Evolutionary conservation across 768 basidiomycete genomes (phyloP).

Genomic region (Phylloporus sp.): DNA sequence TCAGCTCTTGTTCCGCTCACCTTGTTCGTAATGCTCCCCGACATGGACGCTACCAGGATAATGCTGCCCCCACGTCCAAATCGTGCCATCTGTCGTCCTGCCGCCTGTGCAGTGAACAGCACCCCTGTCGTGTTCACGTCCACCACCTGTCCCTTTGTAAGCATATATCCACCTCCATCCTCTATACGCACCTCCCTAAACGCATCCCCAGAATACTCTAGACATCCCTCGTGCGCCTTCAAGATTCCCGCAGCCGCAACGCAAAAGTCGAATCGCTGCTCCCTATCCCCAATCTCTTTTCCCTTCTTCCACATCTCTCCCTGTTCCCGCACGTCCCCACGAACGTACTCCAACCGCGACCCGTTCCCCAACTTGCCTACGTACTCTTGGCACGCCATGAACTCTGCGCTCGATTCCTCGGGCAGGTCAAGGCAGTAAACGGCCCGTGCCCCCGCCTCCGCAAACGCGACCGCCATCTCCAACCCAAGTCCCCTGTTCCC

Average conservation of each 20-base stretch:
- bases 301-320: slow-evolving; percentile 49
- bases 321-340: slow-evolving; percentile 64
- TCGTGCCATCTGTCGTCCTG: slow-evolving; percentile 52
- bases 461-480: slow-evolving; percentile 74
- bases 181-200: slow-evolving; percentile 50
- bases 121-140: slow-evolving; percentile 62
- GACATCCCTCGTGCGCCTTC: slow-evolving; percentile 52
- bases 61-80: slow-evolving; percentile 48
- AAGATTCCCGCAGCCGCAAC: slow-evolving; percentile 76
- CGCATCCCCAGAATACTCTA: slow-evolving; percentile 60
- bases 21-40: slow-evolving; percentile 65
- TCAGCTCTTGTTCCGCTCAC: too few species aligned
- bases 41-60: slow-evolving; percentile 57
- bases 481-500: slow-evolving; percentile 70
- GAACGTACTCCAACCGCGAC: slow-evolving; percentile 54
- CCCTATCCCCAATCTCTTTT: slow-evolving; percentile 58
- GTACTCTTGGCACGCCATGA: slow-evolving; percentile 48
- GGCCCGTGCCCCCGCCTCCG: slow-evolving; percentile 65
- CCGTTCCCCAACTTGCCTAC: slow-evolving; percentile 41
- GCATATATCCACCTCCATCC: too few species aligned
- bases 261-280: slow-evolving; percentile 70
- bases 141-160: slow-evolving; percentile 43
- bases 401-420: slow-evolving; percentile 50
- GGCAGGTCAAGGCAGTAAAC: slow-evolving; percentile 70
- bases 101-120: slow-evolving; percentile 57